Percentiles rank a stretch among this genome's conserved stretches.
Evolutionary conservation across 2,329 filamentous ascomycete genomes (phyloP).

Genomic region (Colletotrichum sp.): DNA sequence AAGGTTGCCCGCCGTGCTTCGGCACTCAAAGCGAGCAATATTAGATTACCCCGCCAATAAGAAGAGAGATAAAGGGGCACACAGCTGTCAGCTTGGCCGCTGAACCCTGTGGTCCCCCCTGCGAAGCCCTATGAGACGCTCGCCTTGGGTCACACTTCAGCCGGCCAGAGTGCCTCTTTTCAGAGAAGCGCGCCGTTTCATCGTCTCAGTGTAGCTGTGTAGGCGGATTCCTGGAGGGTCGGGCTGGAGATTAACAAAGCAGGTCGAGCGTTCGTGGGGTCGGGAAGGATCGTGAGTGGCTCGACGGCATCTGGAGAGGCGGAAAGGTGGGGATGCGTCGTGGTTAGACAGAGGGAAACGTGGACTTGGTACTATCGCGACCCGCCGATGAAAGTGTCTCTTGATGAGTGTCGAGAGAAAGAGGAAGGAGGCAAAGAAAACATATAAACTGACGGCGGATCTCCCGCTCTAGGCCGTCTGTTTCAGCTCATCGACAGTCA

Average conservation of each 20-base stretch:
- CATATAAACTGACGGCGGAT: constrained; percentile 16
- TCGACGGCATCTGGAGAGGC: background rate
- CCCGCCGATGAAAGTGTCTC: background rate
- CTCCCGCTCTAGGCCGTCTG: background rate
- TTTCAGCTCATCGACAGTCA: background rate
- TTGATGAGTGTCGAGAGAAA: background rate
- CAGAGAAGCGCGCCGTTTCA: constrained; percentile 10
- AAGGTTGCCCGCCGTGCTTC: constrained; percentile 1
- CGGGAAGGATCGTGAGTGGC: constrained; percentile 8
- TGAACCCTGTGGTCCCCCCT: constrained; percentile 13
- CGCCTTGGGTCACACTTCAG: constrained; percentile 1
- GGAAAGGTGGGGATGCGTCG: background rate
- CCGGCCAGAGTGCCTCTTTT: constrained; percentile 1
- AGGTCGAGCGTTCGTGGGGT: constrained; percentile 14
- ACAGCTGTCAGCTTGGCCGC: background rate
- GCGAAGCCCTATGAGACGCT: background rate
- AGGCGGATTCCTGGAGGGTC: constrained; percentile 16
- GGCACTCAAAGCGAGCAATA: background rate
- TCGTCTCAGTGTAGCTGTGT: background rate
- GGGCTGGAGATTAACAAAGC: constrained; percentile 8
- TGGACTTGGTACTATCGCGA: background rate
- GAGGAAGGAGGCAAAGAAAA: background rate
- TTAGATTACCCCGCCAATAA: constrained; percentile 14
- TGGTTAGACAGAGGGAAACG: background rate
- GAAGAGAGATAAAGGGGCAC: constrained; percentile 10